Evolutionary conservation across 2,329 filamentous ascomycete species (phyloP), one percentile per base, ranked within the genome.

Genomic region (Xylariaceae sp.): DNA sequence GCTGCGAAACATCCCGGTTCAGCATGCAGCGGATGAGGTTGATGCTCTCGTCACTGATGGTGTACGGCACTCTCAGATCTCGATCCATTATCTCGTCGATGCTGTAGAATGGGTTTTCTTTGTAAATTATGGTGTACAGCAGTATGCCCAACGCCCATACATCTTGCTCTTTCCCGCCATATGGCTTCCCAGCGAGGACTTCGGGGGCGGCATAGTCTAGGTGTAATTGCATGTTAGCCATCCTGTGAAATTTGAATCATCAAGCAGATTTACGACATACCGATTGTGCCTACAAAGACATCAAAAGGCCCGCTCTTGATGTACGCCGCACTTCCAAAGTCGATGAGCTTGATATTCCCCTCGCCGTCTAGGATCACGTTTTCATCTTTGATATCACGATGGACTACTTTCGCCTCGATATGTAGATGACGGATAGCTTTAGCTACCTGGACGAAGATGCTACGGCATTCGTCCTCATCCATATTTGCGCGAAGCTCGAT

Each of bases 31-130:
- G 82, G 52, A 98, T 86, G 42, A 98, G 75, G 58, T 96, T 86
- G 55, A 98, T 94, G 66, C 90, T 95, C 55, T 91, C 86, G 54
- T 96, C 90, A 65, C 88, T 90, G 71, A 92, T 82, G 25, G 86
- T 79, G 64, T 88, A 96, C 0, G 93, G 93, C 22, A 98, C 85
- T 38, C 93, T 82, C 48, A 98, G 74, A 58, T 96, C 92, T 61
- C 92, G 91, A 65, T 98, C 93, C 80, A 97, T 94, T 62, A 98
- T 98, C 73, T 98, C 93, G 66, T 98, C 93, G 60, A 97, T 93
- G 67, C 87, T 94, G 76, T 97, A 97, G 67, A 96, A 98, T 1
- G 93, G 92, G 63, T 98, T 98, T 70, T 98, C 93, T 71, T 97
- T 98, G 77, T 98, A 98, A 61, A 97, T 86, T 62, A 98, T 96